Evolutionary conservation across 2,329 filamentous ascomycete species (phyloP).

Genomic region (Fusarium multiceps): DNA sequence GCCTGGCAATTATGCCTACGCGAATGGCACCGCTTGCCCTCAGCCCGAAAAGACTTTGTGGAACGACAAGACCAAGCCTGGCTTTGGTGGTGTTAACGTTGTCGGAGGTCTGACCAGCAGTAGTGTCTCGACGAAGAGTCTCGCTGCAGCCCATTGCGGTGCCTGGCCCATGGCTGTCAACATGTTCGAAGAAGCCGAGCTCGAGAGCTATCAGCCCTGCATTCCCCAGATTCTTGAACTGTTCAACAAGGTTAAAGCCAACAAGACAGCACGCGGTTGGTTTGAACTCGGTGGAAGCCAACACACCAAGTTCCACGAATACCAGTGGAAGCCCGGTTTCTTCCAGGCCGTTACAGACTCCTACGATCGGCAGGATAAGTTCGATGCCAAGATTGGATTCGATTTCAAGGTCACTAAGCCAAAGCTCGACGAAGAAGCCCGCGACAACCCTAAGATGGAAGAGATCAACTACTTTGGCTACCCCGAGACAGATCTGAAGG

Average conservation of each 20-base stretch:
- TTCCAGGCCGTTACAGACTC: slow-evolving; percentile 51
- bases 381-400: slow-evolving; percentile 50
- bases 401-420: slow-evolving; percentile 46
- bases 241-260: slow-evolving; percentile 44
- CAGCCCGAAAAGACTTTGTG: slow-evolving; percentile 33
- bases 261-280: slow-evolving; percentile 24
- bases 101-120: slow-evolving; percentile 55
- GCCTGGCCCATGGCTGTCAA: slow-evolving; percentile 55
- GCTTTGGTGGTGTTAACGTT: slow-evolving; percentile 54
- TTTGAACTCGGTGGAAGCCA: neutral
- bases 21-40: slow-evolving; percentile 44
- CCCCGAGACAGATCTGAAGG: slow-evolving; percentile 46
- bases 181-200: slow-evolving; percentile 55
- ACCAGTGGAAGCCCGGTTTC: slow-evolving; percentile 48
- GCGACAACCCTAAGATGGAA: slow-evolving; percentile 33
- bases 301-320: slow-evolving; percentile 41
- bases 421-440: slow-evolving; percentile 42
- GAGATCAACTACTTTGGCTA: slow-evolving; percentile 51
- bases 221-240: slow-evolving; percentile 54
- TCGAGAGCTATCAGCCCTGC: slow-evolving; percentile 58
- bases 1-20: slow-evolving; percentile 26
- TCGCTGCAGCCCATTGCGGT: slow-evolving; percentile 56
- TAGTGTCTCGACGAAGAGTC: slow-evolving; percentile 58
- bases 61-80: slow-evolving; percentile 31
- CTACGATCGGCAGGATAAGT: slow-evolving; percentile 50